phyloP scores from a whole-genome alignment of 2,329 filamentous ascomycete species.

The Fusarium ramigenum region DNA sequence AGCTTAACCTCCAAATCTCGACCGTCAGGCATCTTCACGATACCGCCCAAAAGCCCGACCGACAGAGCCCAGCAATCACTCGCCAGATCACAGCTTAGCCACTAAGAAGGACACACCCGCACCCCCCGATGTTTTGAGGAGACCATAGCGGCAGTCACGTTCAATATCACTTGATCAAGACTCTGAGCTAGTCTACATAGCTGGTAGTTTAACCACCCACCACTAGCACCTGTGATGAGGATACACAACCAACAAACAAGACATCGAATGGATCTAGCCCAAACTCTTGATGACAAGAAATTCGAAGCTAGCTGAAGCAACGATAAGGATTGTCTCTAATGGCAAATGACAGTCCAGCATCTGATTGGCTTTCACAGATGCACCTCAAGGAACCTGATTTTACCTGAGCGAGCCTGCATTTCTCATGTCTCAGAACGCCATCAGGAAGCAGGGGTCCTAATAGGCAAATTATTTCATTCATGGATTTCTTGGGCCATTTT shows the following conservation, averaged over 20 bases:
- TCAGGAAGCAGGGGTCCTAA: slow-evolving; percentile 14
- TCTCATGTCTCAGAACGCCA: slow-evolving; percentile 32
- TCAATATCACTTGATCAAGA: slow-evolving; percentile 24
- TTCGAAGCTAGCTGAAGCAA: slow-evolving; percentile 21
- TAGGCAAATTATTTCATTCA: neutral
- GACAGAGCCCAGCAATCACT: slow-evolving; percentile 1
- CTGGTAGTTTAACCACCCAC: slow-evolving; percentile 29
- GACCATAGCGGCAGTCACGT: slow-evolving; percentile 14
- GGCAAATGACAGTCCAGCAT: slow-evolving; percentile 11
- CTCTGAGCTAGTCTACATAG: slow-evolving; percentile 25
- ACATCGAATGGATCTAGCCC: slow-evolving; percentile 25
- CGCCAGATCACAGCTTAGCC: neutral
- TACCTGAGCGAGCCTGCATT: slow-evolving; percentile 4
- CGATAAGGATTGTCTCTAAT: slow-evolving; percentile 21
- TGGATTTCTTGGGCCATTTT: slow-evolving; percentile 8
- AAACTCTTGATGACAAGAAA: neutral
- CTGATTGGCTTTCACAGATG: slow-evolving; percentile 18
- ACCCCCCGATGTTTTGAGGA: slow-evolving; percentile 4
- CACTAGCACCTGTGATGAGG: slow-evolving; percentile 15
- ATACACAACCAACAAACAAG: slow-evolving; percentile 29
- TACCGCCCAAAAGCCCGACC: slow-evolving; percentile 2
- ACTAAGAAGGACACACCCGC: slow-evolving; percentile 5
- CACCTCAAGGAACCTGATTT: neutral
- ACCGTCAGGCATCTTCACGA: slow-evolving; percentile 26
- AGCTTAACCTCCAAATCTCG: slow-evolving; percentile 17